These are phyloP conservation scores for Wickerhamomyces subpelliculosus DNA, from an alignment of 805 yeast species.

Conservation along the genomic window DNA sequence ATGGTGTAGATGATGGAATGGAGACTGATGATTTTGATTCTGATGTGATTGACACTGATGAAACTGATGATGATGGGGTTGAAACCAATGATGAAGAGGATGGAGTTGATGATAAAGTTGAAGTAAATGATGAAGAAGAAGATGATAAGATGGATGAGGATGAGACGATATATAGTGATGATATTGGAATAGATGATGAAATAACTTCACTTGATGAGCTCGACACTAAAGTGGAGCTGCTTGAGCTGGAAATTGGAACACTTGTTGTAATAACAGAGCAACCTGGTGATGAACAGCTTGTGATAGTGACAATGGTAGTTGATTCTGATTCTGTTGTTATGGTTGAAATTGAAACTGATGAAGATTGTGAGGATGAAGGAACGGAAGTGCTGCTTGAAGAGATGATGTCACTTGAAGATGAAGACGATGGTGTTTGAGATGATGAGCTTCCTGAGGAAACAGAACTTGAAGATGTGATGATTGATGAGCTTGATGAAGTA, in stretches of 20 bases:
- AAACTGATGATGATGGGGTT: background rate
- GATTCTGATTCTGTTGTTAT: too few relatives aligned
- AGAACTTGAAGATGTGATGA: background rate
- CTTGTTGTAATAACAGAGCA: too few relatives aligned
- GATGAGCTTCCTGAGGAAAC: background rate
- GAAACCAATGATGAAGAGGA: background rate
- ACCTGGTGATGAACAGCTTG: background rate
- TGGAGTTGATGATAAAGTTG: background rate
- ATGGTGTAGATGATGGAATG: background rate
- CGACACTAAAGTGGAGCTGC: background rate
- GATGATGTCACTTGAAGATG: background rate
- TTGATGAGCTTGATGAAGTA: background rate
- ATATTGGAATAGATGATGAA: background rate
- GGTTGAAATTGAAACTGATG: background rate
- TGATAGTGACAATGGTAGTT: too few relatives aligned
- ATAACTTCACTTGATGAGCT: background rate
- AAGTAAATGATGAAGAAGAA: background rate
- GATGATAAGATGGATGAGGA: background rate
- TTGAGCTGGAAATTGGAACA: background rate
- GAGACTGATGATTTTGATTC: background rate
- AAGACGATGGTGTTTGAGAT: background rate
- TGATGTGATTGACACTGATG: background rate
- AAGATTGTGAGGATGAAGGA: background rate
- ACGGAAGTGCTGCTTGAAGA: background rate
- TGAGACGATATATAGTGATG: background rate